phyloP scores from a whole-genome alignment of 2,329 filamentous ascomycete genomes.

The Exserohilum turcica region DNA sequence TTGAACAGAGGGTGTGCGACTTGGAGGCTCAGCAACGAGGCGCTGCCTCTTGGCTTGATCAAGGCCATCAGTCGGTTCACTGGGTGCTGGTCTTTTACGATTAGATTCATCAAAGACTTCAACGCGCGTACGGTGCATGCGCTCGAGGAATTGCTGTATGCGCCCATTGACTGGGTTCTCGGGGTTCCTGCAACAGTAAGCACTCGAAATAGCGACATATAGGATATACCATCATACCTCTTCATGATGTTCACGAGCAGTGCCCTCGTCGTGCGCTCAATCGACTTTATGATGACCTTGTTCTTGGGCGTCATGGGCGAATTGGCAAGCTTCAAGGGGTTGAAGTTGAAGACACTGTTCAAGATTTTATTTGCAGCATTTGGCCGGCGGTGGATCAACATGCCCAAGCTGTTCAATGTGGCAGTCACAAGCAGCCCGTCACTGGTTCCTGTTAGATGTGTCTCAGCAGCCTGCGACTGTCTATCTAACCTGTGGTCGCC shows the following conservation, averaged over 20 bases:
- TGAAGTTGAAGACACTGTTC: slow-evolving; percentile 85
- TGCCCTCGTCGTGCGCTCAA: slow-evolving; percentile 90
- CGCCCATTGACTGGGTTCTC: slow-evolving; percentile 74
- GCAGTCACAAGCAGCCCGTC: slow-evolving; percentile 89
- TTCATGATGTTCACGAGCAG: slow-evolving; percentile 83
- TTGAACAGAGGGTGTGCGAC: slow-evolving; percentile 60
- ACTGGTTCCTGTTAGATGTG: slow-evolving; percentile 55
- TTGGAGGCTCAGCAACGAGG: slow-evolving; percentile 60
- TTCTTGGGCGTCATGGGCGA: slow-evolving; percentile 76
- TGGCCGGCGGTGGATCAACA: slow-evolving; percentile 80
- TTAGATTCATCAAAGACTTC: slow-evolving; percentile 80
- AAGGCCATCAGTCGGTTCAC: slow-evolving; percentile 71
- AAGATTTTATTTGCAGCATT: slow-evolving; percentile 84
- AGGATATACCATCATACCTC: slow-evolving; percentile 58
- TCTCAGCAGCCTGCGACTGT: slow-evolving; percentile 11
- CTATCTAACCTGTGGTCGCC: slow-evolving; percentile 77
- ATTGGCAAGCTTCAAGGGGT: slow-evolving; percentile 80
- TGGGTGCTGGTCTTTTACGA: slow-evolving; percentile 75
- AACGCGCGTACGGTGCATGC: slow-evolving; percentile 75
- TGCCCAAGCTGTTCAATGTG: slow-evolving; percentile 84
- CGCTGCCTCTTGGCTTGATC: slow-evolving; percentile 84
- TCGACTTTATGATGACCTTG: slow-evolving; percentile 84
- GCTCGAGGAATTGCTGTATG: slow-evolving; percentile 86
- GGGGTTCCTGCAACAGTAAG: slow-evolving; percentile 65
- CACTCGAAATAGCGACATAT: neutral